Percentiles rank a stretch among this genome's conserved stretches.
Evolutionary conservation across 805 yeast species (phyloP).

Genomic region (Starmerella geochares): DNA sequence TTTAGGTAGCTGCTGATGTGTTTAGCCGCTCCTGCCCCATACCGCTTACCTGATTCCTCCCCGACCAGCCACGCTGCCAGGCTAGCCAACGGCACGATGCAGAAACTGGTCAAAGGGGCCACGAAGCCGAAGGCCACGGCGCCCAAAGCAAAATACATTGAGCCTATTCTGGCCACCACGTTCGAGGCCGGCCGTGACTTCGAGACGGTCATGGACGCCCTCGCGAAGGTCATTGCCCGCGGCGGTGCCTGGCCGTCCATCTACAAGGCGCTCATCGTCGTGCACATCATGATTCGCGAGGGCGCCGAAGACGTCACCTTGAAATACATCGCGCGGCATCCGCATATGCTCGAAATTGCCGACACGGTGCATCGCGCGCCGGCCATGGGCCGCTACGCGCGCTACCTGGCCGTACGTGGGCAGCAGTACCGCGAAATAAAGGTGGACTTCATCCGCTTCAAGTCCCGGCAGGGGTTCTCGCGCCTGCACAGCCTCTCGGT

Average conservation of each 20-base stretch:
- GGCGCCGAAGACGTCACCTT: slow-evolving; percentile 74
- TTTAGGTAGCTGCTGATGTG: slow-evolving; percentile 2
- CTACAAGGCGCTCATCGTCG: slow-evolving; percentile 71
- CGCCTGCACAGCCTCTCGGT: slow-evolving; percentile 55
- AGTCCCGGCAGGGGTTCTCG: slow-evolving; percentile 42
- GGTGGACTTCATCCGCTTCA: slow-evolving; percentile 64
- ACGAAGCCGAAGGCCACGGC: slow-evolving; percentile 60
- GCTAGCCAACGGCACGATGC: slow-evolving; percentile 20
- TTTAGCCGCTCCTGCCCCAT: neutral
- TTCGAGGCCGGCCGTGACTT: slow-evolving; percentile 52
- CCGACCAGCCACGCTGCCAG: slow-evolving; percentile 7
- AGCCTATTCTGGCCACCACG: slow-evolving; percentile 74
- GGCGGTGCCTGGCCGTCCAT: slow-evolving; percentile 78
- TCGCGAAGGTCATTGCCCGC: slow-evolving; percentile 52
- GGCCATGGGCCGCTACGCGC: slow-evolving; percentile 51
- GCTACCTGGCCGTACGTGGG: slow-evolving; percentile 59
- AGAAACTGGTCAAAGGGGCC: slow-evolving; percentile 28
- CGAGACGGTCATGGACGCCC: slow-evolving; percentile 54
- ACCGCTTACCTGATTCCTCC: slow-evolving; percentile 2
- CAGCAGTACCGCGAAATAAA: slow-evolving; percentile 55
- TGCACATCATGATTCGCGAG: slow-evolving; percentile 86
- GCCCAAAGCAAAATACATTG: slow-evolving; percentile 93
- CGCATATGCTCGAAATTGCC: slow-evolving; percentile 42
- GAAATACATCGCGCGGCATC: slow-evolving; percentile 43
- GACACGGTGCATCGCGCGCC: slow-evolving; percentile 28